Evolutionary conservation across 2,329 filamentous ascomycete genomes (phyloP).

Genomic region (Domatiomyces catenatus): DNA sequence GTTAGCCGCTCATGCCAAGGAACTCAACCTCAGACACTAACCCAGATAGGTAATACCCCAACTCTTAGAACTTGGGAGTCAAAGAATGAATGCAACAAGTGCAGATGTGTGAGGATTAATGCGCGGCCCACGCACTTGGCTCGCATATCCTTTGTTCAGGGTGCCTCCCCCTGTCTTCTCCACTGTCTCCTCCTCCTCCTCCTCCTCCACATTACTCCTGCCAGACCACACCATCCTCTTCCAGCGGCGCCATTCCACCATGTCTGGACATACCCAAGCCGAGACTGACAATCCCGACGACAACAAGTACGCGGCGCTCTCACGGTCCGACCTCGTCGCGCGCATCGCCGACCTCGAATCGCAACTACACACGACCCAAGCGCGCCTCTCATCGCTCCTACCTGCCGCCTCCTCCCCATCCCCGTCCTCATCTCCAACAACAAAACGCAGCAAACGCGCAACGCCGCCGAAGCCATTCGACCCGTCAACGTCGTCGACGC

Average conservation of each 20-base stretch:
- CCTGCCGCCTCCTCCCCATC: not conserved
- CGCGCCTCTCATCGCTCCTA: constrained; percentile 18
- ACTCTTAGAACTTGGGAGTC: too few relatives aligned
- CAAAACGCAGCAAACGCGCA: constrained; percentile 13
- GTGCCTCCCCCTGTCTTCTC: too few relatives aligned
- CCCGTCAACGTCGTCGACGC: constrained; percentile 63
- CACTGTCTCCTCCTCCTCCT: too few relatives aligned
- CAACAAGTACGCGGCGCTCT: constrained; percentile 50
- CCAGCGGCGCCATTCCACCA: not conserved
- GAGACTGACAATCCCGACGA: not conserved
- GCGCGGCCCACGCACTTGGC: not conserved
- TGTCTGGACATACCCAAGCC: not conserved
- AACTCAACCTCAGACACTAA: too few relatives aligned
- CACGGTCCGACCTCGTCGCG: constrained; percentile 50
- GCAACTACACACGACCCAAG: constrained; percentile 41
- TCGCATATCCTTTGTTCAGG: not conserved
- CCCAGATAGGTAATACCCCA: too few relatives aligned
- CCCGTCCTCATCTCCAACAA: not conserved
- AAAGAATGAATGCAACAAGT: too few relatives aligned
- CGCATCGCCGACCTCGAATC: constrained; percentile 53
- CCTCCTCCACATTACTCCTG: too few relatives aligned
- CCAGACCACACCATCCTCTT: not conserved
- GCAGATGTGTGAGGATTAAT: not conserved
- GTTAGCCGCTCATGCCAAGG: too few relatives aligned
- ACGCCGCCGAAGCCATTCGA: constrained; percentile 49